These are phyloP conservation scores for Paxillus ammoniavirescens DNA, from an alignment of 768 basidiomycete genomes.

Conservation along the genomic window DNA sequence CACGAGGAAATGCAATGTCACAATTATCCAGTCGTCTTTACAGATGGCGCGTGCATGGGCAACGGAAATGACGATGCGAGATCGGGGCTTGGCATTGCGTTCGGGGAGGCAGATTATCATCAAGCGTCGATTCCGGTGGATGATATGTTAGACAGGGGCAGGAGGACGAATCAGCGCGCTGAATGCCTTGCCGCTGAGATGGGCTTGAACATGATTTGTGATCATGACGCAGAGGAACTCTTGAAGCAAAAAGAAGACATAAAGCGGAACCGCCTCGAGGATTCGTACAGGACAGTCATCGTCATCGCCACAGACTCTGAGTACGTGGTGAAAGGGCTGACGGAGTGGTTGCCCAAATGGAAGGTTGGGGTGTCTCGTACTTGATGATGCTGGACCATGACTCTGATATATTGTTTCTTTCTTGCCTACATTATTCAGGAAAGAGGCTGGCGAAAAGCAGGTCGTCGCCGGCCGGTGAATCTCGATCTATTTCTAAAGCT, in stretches of 20 bases:
- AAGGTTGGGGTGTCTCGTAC: conserved; percentile 15
- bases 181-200: conserved; percentile 30
- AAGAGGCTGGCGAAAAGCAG: background rate
- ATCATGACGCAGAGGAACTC: background rate
- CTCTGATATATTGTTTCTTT: background rate
- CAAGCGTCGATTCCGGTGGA: conserved; percentile 22
- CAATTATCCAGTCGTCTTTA: conserved; percentile 25
- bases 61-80: conserved; percentile 26
- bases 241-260: background rate
- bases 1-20: conserved; percentile 15
- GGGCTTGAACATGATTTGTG: conserved; percentile 12
- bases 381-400: background rate
- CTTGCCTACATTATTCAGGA: background rate
- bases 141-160: conserved; percentile 19
- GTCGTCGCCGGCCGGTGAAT: conserved; percentile 3
- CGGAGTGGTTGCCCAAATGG: conserved; percentile 34
- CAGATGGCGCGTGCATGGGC: conserved; percentile 33
- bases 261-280: background rate
- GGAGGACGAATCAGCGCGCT: conserved; percentile 31
- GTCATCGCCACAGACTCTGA: conserved; percentile 33
- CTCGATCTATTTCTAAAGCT: conserved; percentile 6
- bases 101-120: background rate
- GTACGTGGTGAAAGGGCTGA: conserved; percentile 35
- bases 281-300: background rate
- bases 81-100: conserved; percentile 4